Evolutionary conservation across 1,139 yeast species (phyloP), one percentile per base, ranked within the genome.

Genomic region (Blastobotrys elegans): DNA sequence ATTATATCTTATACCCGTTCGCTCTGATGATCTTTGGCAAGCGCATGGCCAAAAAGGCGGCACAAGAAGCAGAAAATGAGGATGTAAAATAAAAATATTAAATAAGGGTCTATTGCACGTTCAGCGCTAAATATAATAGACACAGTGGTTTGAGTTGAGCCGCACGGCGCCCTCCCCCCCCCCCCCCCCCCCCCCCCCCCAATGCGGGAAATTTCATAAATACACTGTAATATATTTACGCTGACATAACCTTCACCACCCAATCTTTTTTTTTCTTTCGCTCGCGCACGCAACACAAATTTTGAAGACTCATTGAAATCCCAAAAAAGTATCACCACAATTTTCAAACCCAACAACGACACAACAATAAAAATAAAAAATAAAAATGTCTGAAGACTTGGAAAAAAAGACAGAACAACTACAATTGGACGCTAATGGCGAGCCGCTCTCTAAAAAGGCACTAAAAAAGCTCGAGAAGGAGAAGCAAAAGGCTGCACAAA

Each of bases 381-480:
- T 31, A 24, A 10, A 31, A 18, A 44, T 26, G 21, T 57, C 56
- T 61, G 53, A 59, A 42, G 62, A 22, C 2, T 8, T 37, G 7
- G 32, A 21, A 22, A n/a, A 8, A 18, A 36, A 36, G 27, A 21
- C 16, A 10, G 30, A 37, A 4, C 4, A 70, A 53, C 66, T 70
- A 55, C 62, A n/a, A 53, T 61, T 6, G 60, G 71, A 70, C 34
- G 66, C 68, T 21, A 97, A 92, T 67, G 98, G 98, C 38, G 85
- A 82, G 70, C 98, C 98, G 45, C 74, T 92, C 60, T 87, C 97
- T 53, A 92, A 92, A 71, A 92, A 89, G 67, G 98, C 96, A 1
- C 74, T 92, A 61, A 92, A 92, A 76, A 92, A 92, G 73, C 78
- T 92, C 54, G 95, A 87, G 66, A 92, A 92, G 67, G 97, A 90